Base-by-base conservation (phyloP, 441 rosid species). In the Arabidopsis lyrata region DNA sequence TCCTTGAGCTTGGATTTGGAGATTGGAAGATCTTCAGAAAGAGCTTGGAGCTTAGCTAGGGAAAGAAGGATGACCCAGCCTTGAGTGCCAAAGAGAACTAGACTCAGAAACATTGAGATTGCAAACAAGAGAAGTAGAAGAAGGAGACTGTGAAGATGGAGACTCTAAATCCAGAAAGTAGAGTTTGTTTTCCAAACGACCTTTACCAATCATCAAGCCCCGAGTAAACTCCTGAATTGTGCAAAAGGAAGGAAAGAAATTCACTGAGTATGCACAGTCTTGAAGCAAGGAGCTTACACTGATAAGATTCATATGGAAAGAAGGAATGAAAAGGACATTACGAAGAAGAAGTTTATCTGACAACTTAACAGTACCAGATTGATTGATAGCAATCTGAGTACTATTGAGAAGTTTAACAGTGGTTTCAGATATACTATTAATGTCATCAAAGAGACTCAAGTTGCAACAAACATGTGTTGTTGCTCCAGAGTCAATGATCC, bases 1-100 rank as follows among this genome's bases (percentile, higher is more conserved):
- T 8, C 39, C 0, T 44, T 10, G 1, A 44, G 12, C 5, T 27
- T 44, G 0, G 0, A 0, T 0, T 14, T 24, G 0, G 53, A 4
- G 8, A 63, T 8, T 0, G 24, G 13, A 2, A 44, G 34, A 2
- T 4, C 27, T 3, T 42, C 2, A 0, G 38, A 63, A 5, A 44
- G 67, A 0, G 9, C 3, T 29, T 63, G 22, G 0, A 27, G 1
- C 4, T 29, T 63, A n/a, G n/a, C n/a, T n/a, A 8, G 24, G 2
- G n/a, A 63, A 15, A n/a, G 67, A n/a, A 0, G 53, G 22, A 15
- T 63, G 67, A 0, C 67, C 53, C 0, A 63, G 2, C 2, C 67
- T 5, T 1, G 8, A 7, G 5, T 63, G 67, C 38, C 53, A 62
- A 14, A 27, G 22, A 62, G n/a, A 22, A 1, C 2, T 10, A 0